Evolutionary conservation across 306 rosid genomes (phyloP).

Genomic region (Phaseolus lunatus): DNA sequence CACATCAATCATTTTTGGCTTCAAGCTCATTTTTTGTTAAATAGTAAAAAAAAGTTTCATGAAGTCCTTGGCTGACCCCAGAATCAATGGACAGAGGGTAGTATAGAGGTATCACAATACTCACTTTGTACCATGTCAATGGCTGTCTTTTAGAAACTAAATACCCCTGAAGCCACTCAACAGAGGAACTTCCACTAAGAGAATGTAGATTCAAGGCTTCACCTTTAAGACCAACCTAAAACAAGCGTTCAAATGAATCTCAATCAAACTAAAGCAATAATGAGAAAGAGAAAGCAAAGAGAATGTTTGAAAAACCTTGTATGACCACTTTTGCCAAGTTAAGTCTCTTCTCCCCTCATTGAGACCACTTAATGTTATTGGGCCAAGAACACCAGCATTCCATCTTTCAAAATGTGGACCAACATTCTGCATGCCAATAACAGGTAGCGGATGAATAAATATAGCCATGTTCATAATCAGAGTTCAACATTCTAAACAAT

Average conservation of each 20-base stretch:
- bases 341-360: conserved; percentile 94
- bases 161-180: conserved; percentile 87
- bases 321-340: conserved; percentile 98
- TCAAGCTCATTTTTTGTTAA: conserved; percentile 4
- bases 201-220: conserved; percentile 95
- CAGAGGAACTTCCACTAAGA: conserved; percentile 88
- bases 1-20: not conserved
- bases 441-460: conserved; percentile 37
- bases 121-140: conserved; percentile 95
- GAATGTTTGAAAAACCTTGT: conserved; percentile 68
- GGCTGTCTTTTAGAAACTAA: conserved; percentile 78
- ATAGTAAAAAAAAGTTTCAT: not conserved
- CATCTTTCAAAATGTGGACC: conserved; percentile 98
- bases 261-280: conserved; percentile 34
- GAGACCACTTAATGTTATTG: conserved; percentile 80
- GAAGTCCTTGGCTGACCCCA: not conserved
- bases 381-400: conserved; percentile 98
- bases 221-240: conserved; percentile 92
- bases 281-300: conserved; percentile 23
- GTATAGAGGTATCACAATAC: conserved; percentile 46
- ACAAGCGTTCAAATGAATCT: conserved; percentile 44
- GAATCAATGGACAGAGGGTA: conserved; percentile 1
- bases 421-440: conserved; percentile 67
- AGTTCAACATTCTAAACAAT: conserved; percentile 25
- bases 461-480: conserved; percentile 22